phyloP scores from a whole-genome alignment of 2,329 filamentous ascomycete species.

The Venturia aucupariae region DNA sequence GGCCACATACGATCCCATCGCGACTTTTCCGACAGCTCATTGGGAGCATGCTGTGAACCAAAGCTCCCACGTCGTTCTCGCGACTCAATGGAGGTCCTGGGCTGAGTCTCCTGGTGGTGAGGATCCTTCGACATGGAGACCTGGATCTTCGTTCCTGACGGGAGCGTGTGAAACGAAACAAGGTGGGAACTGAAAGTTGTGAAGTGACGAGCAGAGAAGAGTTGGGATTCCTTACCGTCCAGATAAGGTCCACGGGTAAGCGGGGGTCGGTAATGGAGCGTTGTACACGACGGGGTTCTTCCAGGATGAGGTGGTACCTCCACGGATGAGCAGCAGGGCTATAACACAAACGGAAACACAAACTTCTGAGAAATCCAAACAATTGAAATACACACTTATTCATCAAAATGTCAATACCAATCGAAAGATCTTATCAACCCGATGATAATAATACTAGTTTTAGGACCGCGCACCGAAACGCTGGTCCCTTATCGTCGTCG shows the following conservation, averaged over 20 bases:
- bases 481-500: too few species aligned
- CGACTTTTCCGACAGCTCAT: slow-evolving; percentile 11
- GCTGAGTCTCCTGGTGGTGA: not conserved
- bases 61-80: not conserved
- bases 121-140: not conserved
- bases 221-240: not conserved
- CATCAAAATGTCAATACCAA: too few species aligned
- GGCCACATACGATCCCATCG: slow-evolving; percentile 14
- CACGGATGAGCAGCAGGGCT: not conserved
- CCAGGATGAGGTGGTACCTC: not conserved
- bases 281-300: not conserved
- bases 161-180: not conserved
- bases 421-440: too few species aligned
- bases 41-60: not conserved
- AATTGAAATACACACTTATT: too few species aligned
- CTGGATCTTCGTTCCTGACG: not conserved
- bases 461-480: too few species aligned
- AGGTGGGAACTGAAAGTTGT: too few species aligned
- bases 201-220: not conserved
- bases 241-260: too few species aligned
- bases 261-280: not conserved
- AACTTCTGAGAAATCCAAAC: too few species aligned
- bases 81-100: not conserved
- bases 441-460: too few species aligned
- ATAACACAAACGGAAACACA: not conserved